Conservation (phyloP, 179 eudicot species). For the Beta corolliflora region DNA sequence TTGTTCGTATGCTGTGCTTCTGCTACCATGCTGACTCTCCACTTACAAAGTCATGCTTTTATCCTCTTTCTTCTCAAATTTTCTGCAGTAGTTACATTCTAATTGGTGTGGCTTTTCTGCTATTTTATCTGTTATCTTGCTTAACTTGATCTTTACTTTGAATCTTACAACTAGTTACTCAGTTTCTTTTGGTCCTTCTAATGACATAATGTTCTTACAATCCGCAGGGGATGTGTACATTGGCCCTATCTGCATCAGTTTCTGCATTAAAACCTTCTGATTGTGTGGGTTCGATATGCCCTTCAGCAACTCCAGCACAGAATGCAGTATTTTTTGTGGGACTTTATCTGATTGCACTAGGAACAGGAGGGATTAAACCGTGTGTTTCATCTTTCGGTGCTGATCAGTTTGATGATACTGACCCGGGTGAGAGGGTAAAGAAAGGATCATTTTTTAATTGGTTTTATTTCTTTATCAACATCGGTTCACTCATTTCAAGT, state of each 20-base stretch:
- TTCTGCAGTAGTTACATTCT: background rate
- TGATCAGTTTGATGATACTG: constrained; percentile 76
- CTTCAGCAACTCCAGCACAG: constrained; percentile 59
- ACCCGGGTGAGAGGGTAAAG: constrained; percentile 53
- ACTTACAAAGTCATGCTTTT: background rate
- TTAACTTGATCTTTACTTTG: too few relatives aligned
- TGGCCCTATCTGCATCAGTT: constrained; percentile 60
- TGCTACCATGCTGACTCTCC: background rate
- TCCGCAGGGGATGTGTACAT: constrained; percentile 62
- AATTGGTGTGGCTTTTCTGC: background rate
- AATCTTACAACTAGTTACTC: too few relatives aligned
- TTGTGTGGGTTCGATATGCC: constrained; percentile 59
- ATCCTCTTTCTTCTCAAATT: background rate
- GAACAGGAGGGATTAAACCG: constrained; percentile 75
- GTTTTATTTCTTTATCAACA: constrained; percentile 67
- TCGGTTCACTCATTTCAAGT: constrained; percentile 62
- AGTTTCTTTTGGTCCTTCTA: background rate
- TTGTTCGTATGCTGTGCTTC: background rate
- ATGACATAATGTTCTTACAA: background rate
- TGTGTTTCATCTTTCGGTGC: constrained; percentile 76
- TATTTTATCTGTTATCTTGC: background rate
- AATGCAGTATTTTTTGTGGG: constrained; percentile 52
- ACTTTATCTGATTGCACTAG: constrained; percentile 64
- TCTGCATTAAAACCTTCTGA: constrained; percentile 56
- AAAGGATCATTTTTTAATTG: constrained; percentile 76